Conservation (phyloP, 2,329 filamentous ascomycete genomes). For the Falciphora oryzae region DNA sequence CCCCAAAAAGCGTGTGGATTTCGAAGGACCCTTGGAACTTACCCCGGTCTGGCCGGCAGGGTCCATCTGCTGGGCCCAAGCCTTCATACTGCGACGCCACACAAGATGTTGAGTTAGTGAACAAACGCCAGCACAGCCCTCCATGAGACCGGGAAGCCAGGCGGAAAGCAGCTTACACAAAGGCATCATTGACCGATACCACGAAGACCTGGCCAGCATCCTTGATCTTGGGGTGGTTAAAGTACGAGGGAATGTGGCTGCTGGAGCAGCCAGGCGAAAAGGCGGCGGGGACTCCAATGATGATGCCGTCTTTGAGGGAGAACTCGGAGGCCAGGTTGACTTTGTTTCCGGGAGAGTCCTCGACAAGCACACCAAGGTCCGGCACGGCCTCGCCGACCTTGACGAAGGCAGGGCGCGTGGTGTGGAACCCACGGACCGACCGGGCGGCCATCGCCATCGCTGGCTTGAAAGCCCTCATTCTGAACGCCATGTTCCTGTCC, state of each 20-base stretch:
- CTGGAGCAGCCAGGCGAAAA: conserved; percentile 57
- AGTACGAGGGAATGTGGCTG: conserved; percentile 78
- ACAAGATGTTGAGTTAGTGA: neutral
- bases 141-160: neutral
- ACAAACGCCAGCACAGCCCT: neutral
- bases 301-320: conserved; percentile 63
- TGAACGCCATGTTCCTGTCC: conserved; percentile 6
- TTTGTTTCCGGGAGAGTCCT: conserved; percentile 87
- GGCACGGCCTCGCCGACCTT: conserved; percentile 77
- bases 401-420: conserved; percentile 57
- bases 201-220: conserved; percentile 82
- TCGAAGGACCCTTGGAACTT: conserved; percentile 32
- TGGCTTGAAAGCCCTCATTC: conserved; percentile 5
- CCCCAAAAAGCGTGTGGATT: neutral
- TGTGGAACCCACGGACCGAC: conserved; percentile 50
- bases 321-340: conserved; percentile 80
- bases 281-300: conserved; percentile 80
- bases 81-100: conserved; percentile 64
- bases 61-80: conserved; percentile 76
- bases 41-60: conserved; percentile 69
- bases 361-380: conserved; percentile 67
- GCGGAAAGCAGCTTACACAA: conserved; percentile 60
- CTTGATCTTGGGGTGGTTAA: conserved; percentile 72
- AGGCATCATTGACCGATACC: conserved; percentile 88
- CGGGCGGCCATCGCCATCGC: conserved; percentile 11